phyloP scores from a whole-genome alignment of 768 basidiomycete genomes.

The Mycena rosella region DNA sequence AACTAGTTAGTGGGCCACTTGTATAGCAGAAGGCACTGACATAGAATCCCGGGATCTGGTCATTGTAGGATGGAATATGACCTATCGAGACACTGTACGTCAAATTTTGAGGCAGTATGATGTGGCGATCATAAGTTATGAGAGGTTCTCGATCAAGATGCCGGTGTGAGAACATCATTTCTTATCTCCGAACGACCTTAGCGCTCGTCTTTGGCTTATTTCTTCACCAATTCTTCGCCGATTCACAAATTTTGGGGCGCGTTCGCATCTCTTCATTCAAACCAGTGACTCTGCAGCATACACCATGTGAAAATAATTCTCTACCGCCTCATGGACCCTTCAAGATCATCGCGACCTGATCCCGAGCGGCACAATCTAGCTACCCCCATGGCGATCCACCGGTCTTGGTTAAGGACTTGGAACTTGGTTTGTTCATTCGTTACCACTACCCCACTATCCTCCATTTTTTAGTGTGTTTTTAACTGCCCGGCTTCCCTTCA shows the following conservation, averaged over 20 bases:
- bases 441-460: too few relatives aligned
- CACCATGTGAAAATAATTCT: too few relatives aligned
- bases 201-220: neutral
- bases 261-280: neutral
- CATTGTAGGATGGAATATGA: conserved; percentile 10
- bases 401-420: neutral
- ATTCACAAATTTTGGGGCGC: neutral
- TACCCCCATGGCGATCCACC: neutral
- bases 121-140: too few relatives aligned
- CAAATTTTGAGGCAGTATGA: too few relatives aligned
- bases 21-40: neutral
- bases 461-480: too few relatives aligned
- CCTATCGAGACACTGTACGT: conserved; percentile 8
- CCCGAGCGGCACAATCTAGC: neutral
- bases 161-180: too few relatives aligned
- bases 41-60: neutral
- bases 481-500: too few relatives aligned
- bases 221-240: neutral
- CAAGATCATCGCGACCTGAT: conserved; percentile 1
- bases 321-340: neutral
- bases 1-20: too few relatives aligned
- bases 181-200: too few relatives aligned
- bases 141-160: too few relatives aligned
- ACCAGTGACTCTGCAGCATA: too few relatives aligned
- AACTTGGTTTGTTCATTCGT: too few relatives aligned